A percentile compares a stretch with the other conserved stretches of the same genome.
Conservation (phyloP, 495 filamentous ascomycete genomes). For the Trichoderma asperelloides region DNA sequence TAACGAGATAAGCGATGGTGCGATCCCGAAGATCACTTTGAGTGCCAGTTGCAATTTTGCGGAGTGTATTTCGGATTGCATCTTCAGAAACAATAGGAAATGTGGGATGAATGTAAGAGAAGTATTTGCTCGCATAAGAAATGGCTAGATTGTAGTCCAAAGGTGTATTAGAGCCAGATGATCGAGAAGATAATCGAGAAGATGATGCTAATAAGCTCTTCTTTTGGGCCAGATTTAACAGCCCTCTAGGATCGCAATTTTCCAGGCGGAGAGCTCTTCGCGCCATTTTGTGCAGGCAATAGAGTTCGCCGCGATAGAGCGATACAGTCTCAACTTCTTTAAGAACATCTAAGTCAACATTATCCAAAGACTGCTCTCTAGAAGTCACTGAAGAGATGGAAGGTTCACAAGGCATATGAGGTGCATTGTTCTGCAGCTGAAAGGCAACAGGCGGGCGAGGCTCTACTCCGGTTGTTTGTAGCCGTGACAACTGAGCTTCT, state of each 20-base stretch:
- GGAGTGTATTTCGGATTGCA: not conserved
- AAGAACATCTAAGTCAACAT: not conserved
- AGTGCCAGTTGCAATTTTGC: not conserved
- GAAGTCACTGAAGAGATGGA: not conserved
- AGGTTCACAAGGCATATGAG: not conserved
- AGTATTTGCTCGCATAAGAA: not conserved
- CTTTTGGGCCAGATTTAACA: not conserved
- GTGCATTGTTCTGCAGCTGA: not conserved
- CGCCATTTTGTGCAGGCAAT: not conserved
- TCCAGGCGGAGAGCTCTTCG: not conserved
- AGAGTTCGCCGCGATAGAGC: not conserved
- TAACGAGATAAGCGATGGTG: not conserved
- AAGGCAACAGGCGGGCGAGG: not conserved
- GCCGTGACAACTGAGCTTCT: not conserved
- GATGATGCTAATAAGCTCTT: not conserved
- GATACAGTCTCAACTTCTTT: not conserved
- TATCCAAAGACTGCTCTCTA: not conserved
- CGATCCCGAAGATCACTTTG: not conserved
- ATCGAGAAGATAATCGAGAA: not conserved
- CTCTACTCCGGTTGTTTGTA: not conserved
- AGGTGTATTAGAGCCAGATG: not conserved
- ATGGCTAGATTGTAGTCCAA: not conserved
- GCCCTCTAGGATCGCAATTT: not conserved
- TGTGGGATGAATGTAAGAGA: not conserved
- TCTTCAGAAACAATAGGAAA: not conserved